phyloP scores from a whole-genome alignment of 2,329 filamentous ascomycete species.

The Alternaria solani region DNA sequence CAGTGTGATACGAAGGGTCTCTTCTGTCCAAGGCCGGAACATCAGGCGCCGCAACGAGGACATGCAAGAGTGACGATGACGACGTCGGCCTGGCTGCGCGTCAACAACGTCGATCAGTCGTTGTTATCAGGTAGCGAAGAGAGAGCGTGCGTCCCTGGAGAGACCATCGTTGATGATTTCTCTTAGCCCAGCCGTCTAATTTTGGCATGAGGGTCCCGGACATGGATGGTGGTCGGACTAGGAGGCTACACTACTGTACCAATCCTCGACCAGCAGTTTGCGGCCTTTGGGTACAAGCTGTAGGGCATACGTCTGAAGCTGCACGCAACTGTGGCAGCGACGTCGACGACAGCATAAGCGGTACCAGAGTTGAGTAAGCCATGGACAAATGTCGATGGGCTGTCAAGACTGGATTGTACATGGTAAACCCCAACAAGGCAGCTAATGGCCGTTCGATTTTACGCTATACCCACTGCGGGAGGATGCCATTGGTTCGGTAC shows the following conservation, averaged over 20 bases:
- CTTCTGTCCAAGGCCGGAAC: constrained; percentile 16
- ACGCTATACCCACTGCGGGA: constrained; percentile 19
- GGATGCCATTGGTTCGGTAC: constrained; percentile 17
- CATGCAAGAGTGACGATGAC: constrained; percentile 7
- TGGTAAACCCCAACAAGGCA: constrained; percentile 9
- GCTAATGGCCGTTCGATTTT: constrained; percentile 3
- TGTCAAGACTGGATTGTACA: constrained; percentile 1
- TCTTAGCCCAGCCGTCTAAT: constrained; percentile 16
- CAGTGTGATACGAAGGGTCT: constrained; percentile 14
- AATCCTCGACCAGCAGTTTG: constrained; percentile 13
- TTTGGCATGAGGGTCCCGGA: constrained; percentile 25
- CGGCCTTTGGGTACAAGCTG: constrained; percentile 3
- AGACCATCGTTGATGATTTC: constrained; percentile 4
- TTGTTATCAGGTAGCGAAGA: constrained; percentile 14
- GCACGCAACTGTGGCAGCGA: constrained; percentile 2
- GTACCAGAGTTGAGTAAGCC: not conserved
- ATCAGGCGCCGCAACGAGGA: constrained; percentile 15
- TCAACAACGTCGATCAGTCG: not conserved
- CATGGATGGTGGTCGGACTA: constrained; percentile 14
- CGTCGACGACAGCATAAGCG: constrained; percentile 4
- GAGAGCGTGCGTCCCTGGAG: not conserved
- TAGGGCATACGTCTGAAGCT: not conserved
- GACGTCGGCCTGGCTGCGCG: constrained; percentile 4
- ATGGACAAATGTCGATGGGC: not conserved
- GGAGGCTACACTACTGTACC: constrained; percentile 10